Conservation (phyloP, 345 rosid genomes). For the Pseudoturritis turrita region DNA sequence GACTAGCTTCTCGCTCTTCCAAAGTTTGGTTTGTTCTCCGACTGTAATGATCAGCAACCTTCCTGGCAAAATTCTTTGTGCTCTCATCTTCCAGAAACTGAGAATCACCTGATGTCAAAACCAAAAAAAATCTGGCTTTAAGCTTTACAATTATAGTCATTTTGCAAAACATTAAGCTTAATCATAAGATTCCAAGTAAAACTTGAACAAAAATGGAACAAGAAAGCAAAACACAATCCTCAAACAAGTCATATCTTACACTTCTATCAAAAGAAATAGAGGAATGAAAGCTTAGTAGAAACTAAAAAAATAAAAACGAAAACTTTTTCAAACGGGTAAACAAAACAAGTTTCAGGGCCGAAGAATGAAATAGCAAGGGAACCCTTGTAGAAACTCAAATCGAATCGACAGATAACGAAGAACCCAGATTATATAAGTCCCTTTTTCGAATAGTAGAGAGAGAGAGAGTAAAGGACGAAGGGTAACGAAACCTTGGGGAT, state of each 20-base stretch:
- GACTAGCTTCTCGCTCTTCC: conserved; percentile 98
- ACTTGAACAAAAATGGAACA: neutral
- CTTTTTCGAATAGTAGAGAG: no score
- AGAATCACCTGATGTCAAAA: conserved; percentile 49
- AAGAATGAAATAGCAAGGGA: neutral
- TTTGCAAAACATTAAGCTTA: neutral
- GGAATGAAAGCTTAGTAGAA: neutral
- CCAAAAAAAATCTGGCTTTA: conserved; percentile 7
- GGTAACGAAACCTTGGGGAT: conserved; percentile 62
- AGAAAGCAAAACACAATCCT: neutral
- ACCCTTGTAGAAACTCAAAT: neutral
- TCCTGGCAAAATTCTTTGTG: conserved; percentile 57
- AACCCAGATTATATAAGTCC: neutral
- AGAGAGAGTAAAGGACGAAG: neutral
- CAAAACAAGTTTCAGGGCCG: neutral
- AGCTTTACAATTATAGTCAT: neutral
- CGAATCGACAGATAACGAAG: conserved; percentile 4
- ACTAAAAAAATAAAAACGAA: neutral
- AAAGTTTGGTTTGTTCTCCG: conserved; percentile 93
- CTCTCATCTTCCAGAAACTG: conserved; percentile 60
- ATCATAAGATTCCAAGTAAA: neutral
- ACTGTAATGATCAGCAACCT: conserved; percentile 95
- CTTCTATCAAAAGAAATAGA: neutral
- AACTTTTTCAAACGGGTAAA: neutral
- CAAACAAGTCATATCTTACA: neutral